Base-by-base conservation (phyloP, 2,329 filamentous ascomycete genomes). In the Scedosporium aurantiacum region DNA sequence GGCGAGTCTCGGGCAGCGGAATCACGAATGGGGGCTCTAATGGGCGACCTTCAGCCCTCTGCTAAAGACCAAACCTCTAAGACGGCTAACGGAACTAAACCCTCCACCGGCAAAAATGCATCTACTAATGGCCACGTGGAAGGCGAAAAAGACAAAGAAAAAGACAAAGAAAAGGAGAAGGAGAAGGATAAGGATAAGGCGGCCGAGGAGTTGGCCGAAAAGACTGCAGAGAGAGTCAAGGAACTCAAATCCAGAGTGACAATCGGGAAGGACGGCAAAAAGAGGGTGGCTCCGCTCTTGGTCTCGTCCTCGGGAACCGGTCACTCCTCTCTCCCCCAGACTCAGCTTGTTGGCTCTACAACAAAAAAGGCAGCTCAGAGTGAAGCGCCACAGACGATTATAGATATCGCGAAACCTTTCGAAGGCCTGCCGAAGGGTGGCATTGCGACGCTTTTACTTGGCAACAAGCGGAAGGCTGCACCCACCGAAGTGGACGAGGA, bases 11-110 rank as follows among this genome's bases (percentile, higher is more conserved):
- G 88, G 65, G 92, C 89, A 4, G 92, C 93, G 0, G 90, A 99
- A 74, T 94, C 91, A 2, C 85, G 93, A 66, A 99, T 99, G 94
- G 94, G 94, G 12, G 93, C 93, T n/a, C 76, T 99, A 43, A 99
- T 99, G 94, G 93, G 93, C 5, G 92, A 96, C 69, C 82, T 82
- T 18, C 80, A 80, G 60, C 76, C 81, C 2, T 73, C 81, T 3
- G 78, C 80, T 4, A 83, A 84, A 40, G 76, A 79, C 3, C 83
- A 84, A 47, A 76, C 76, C 60, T 76, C 71, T n/a, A 60, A 55
- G 25, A 37, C 58, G 18, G 74, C 76, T 27, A 83, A 82, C 60
- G 81, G 80, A 0, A 76, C 71, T 72, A 90, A 80, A 65, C 64
- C 71, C 3, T 65, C 67, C 18, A 68, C 62, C 18, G 18, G 57